Percentiles rank a stretch among this genome's conserved stretches.
Conservation (phyloP, 2,329 filamentous ascomycete species). For the Penicillium sp. region DNA sequence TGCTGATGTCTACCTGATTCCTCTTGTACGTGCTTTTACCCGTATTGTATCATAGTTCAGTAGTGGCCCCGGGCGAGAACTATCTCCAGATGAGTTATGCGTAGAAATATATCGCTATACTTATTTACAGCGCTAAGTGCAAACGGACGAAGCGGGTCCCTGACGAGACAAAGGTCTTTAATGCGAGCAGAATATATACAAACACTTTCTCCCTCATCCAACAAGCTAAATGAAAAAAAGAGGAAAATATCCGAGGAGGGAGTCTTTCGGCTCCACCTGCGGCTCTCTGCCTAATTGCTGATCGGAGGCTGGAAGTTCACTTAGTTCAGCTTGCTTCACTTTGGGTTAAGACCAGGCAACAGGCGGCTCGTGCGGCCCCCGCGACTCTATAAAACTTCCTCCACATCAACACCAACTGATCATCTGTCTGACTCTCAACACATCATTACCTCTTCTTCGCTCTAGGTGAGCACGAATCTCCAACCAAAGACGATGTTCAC, state of each 20-base stretch:
- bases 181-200: neutral
- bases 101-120: too few relatives aligned
- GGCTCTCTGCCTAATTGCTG: conserved; percentile 1
- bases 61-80: neutral
- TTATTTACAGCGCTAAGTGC: neutral
- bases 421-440: neutral
- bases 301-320: neutral
- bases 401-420: neutral
- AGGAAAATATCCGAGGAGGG: neutral
- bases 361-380: conserved; percentile 6
- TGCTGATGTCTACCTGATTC: neutral
- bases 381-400: conserved; percentile 8
- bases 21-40: neutral
- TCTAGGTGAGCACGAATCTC: neutral
- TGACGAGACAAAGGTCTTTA: neutral
- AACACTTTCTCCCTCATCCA: neutral
- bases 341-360: conserved; percentile 5
- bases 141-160: neutral
- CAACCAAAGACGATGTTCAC: conserved; percentile 34
- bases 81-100: neutral
- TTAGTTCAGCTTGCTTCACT: neutral
- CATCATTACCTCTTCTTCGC: neutral
- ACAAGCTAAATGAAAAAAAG: neutral
- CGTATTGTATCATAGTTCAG: neutral
- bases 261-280: neutral